Percentiles rank a stretch among this genome's conserved stretches.
Conservation (phyloP, 2,329 filamentous ascomycete genomes). For the Ceratocystis cacaofunesta region DNA sequence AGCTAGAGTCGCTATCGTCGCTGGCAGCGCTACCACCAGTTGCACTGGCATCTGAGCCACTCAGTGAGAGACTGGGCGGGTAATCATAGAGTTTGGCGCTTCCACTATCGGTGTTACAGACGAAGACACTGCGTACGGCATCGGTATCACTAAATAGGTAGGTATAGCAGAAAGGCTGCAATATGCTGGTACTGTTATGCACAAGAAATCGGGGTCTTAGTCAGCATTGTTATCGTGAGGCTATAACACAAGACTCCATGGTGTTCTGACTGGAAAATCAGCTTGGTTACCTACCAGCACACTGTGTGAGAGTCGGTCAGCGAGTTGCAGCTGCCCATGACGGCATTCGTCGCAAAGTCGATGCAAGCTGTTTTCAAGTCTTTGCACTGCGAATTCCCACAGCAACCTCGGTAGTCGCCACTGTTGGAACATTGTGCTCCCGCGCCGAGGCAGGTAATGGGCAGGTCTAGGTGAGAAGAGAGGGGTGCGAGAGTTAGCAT, state of each 20-base stretch:
- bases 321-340: constrained; percentile 20
- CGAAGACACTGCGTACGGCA: constrained; percentile 18
- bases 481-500: not conserved
- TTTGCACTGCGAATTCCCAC: constrained; percentile 22
- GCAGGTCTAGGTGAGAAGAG: not conserved
- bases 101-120: constrained; percentile 21
- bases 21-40: not conserved
- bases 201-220: constrained; percentile 9
- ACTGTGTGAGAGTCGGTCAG: constrained; percentile 24
- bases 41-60: constrained; percentile 14
- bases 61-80: constrained; percentile 19
- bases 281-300: constrained; percentile 23
- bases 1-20: constrained; percentile 8
- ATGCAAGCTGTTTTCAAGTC: constrained; percentile 25
- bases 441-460: constrained; percentile 17
- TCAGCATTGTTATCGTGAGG: not conserved
- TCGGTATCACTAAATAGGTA: constrained; percentile 21
- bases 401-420: constrained; percentile 24
- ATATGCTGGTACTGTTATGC: constrained; percentile 16
- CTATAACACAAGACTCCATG: too few relatives aligned
- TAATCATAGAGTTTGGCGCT: constrained; percentile 22
- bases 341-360: constrained; percentile 21
- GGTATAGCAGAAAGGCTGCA: constrained; percentile 21
- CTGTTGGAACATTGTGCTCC: constrained; percentile 23
- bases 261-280: too few relatives aligned